Evolutionary conservation across 306 rosid genomes (phyloP), one percentile per base, ranked within the genome.

Genomic region (Bauhinia variegata): DNA sequence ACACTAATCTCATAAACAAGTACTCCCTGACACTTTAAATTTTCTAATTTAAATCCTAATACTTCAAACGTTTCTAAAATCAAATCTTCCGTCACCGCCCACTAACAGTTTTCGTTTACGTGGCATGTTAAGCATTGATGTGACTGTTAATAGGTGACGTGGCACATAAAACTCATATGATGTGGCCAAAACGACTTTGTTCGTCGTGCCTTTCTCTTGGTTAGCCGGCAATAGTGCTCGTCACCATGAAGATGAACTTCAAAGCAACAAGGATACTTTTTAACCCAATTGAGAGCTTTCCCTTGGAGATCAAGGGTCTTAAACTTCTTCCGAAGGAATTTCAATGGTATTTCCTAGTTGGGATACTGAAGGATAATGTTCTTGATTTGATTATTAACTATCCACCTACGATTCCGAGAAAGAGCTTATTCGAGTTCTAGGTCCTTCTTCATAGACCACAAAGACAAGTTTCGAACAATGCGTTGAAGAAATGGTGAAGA

Each of bases 391-490:
- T 92, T 92, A 80, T 92, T 89, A 8, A 86, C 91, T 2, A 87
- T 42, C 96, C 98, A 92, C 0, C 98, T 77, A 11, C 88, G 91
- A 56, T 89, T 92, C 30, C 89, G 84, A 6, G 98, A 87, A 7
- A 92, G 80, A 17, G 92, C 87, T 1, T 75, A 84, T 75, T 86
- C 95, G n/a, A 92, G 89, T 59, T 84, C 88, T 0, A 91, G 83
- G 23, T 87, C 98, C 80, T 92, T 92, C 81, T 86, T 92, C 96
- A 86, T 86, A 13, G 96, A 85, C 98, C 98, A 86, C 3, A 85
- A 74, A 30, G 89, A 86, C 36, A 82, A 80, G 62, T 72, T 74
- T 53, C 89, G 82, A 9, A 56, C 15, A 18, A 75, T 30, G 53
- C 30, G 31, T 54, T 43, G 78, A 23, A 23, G 28, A 23, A 23